These are phyloP conservation scores for Rhizopogon sp. DNA, from an alignment of 768 basidiomycete species.

Conservation along the genomic window DNA sequence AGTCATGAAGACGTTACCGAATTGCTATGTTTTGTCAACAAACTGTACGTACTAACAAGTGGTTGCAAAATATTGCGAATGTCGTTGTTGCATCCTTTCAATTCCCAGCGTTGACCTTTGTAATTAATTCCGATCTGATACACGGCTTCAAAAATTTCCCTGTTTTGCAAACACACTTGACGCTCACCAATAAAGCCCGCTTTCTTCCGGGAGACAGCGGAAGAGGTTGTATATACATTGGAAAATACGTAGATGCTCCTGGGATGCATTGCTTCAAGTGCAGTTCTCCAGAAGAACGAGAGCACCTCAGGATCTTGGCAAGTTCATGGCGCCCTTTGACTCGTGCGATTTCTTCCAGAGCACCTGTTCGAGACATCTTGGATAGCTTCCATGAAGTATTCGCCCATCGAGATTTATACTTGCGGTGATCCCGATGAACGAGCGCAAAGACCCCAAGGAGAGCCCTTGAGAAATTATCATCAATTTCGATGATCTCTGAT, in stretches of 20 bases:
- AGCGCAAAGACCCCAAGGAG: not conserved
- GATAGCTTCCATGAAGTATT: not conserved
- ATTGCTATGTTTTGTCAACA: not conserved
- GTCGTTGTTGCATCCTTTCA: not conserved
- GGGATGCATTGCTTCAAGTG: not conserved
- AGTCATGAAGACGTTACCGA: not conserved
- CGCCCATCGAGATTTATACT: not conserved
- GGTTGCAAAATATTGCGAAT: not conserved
- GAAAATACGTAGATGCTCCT: not conserved
- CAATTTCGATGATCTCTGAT: not conserved
- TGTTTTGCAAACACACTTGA: not conserved
- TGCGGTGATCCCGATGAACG: not conserved
- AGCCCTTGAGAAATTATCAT: not conserved
- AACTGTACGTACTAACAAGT: not conserved
- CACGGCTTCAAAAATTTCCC: not conserved
- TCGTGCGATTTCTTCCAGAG: not conserved
- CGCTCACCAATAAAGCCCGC: not conserved
- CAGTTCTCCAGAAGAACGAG: not conserved
- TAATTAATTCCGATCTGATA: not conserved
- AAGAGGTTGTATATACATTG: not conserved
- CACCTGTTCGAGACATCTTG: not conserved
- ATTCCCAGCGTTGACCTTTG: not conserved
- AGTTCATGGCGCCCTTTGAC: not conserved
- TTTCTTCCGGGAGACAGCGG: not conserved
- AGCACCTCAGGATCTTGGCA: not conserved